Conservation (phyloP, 306 rosid genomes). For the Trichosanthes truncata region DNA sequence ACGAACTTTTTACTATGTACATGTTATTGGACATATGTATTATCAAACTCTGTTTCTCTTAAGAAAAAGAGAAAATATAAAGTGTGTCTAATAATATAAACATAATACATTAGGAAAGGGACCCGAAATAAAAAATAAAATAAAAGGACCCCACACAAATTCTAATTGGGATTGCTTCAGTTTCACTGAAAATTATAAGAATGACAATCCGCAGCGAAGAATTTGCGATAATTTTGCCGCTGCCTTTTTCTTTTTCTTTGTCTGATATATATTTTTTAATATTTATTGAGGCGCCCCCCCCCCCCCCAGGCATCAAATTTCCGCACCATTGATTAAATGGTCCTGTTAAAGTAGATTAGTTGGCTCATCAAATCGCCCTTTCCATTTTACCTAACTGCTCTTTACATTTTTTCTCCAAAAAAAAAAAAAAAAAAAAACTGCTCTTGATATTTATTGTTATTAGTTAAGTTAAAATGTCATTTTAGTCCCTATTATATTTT, state of each 20-base stretch:
- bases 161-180: neutral
- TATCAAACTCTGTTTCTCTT: neutral
- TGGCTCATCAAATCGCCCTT: constrained; percentile 9
- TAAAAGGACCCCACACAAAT: neutral
- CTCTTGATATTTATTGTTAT: no score
- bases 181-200: neutral
- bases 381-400: neutral
- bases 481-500: no score
- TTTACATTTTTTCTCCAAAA: neutral
- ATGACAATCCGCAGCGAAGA: neutral
- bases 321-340: neutral
- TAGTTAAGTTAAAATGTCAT: no score
- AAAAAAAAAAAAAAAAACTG: no score
- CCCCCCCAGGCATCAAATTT: neutral
- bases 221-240: neutral
- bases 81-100: no score
- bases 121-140: no score
- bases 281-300: neutral
- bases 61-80: no score
- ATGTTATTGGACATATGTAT: no score
- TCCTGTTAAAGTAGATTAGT: neutral
- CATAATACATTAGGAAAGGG: neutral
- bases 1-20: neutral
- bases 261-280: neutral
- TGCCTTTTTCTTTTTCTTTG: neutral